Conservation (phyloP, 2,329 filamentous ascomycete genomes). For the Graphium sp. region DNA sequence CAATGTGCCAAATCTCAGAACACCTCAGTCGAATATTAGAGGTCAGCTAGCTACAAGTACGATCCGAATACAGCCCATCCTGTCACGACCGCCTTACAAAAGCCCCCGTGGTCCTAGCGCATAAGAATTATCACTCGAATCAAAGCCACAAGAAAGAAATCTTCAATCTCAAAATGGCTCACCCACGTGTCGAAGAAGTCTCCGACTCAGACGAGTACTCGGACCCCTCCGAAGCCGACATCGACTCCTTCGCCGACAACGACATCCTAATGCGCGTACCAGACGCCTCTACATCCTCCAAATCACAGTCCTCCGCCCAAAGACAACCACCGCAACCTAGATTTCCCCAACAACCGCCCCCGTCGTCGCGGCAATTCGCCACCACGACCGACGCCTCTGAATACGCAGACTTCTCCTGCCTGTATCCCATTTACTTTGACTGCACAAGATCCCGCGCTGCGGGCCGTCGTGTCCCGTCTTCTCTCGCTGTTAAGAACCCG, state of each 20-base stretch:
- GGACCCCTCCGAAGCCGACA: constrained; percentile 79
- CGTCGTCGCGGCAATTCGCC: constrained; percentile 9
- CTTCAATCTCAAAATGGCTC: constrained; percentile 42
- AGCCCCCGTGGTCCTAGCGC: constrained; percentile 8
- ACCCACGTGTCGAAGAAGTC: constrained; percentile 84
- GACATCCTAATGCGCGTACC: constrained; percentile 31
- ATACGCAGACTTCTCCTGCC: constrained; percentile 67
- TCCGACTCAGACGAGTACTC: constrained; percentile 64
- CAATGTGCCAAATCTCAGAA: too few species aligned
- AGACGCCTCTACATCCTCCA: constrained; percentile 7
- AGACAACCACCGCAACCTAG: constrained; percentile 15
- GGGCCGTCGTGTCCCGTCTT: constrained; percentile 60
- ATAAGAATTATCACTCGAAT: too few species aligned
- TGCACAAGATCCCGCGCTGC: constrained; percentile 53
- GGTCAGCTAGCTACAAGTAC: constrained; percentile 1
- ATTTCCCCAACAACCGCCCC: constrained; percentile 17
- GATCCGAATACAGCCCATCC: constrained; percentile 3
- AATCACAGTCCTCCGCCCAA: constrained; percentile 11
- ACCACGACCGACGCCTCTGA: constrained; percentile 27
- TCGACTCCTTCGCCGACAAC: constrained; percentile 43
- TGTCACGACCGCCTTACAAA: constrained; percentile 4
- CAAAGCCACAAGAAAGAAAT: constrained; percentile 2
- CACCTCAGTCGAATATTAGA: too few species aligned
- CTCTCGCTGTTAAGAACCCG: constrained; percentile 66
- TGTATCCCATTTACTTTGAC: constrained; percentile 97